These are phyloP conservation scores for Tetradesmus lagerheimii DNA, from an alignment of 139 green algal genomes.

Conservation along the genomic window DNA sequence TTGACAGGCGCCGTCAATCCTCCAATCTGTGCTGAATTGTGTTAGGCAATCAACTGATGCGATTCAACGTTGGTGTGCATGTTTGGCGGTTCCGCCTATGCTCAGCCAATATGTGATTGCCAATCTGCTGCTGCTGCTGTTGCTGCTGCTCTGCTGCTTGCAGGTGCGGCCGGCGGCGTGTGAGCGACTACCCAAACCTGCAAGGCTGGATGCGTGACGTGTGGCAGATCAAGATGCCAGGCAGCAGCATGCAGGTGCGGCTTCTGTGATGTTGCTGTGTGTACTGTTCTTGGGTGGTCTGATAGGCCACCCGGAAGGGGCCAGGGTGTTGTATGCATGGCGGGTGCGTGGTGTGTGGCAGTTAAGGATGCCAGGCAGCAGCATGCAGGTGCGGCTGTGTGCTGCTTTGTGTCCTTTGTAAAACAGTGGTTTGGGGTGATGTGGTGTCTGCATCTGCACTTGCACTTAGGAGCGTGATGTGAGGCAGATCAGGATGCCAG, in stretches of 20 bases:
- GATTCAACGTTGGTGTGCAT: too few species aligned
- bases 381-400: slow-evolving; percentile 62
- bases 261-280: not conserved
- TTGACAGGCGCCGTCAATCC: too few species aligned
- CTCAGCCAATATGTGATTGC: too few species aligned
- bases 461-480: slow-evolving; percentile 87
- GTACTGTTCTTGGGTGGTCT: too few species aligned
- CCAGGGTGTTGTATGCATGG: too few species aligned
- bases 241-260: slow-evolving; percentile 63
- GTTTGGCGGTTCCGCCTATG: too few species aligned
- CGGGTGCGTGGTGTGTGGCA: slow-evolving; percentile 88
- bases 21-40: too few species aligned
- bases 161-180: slow-evolving; percentile 53
- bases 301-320: too few species aligned
- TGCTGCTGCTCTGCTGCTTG: not conserved
- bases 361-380: slow-evolving; percentile 56
- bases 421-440: too few species aligned
- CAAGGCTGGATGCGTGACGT: slow-evolving; percentile 87
- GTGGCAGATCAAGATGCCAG: slow-evolving; percentile 72
- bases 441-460: too few species aligned
- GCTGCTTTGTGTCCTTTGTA: not conserved
- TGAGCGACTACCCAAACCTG: slow-evolving; percentile 86
- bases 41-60: too few species aligned
- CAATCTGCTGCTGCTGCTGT: too few species aligned
- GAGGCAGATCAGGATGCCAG: slow-evolving; percentile 72